Evolutionary conservation across 1,139 yeast genomes (phyloP).

Genomic region (Yarrowia galli): DNA sequence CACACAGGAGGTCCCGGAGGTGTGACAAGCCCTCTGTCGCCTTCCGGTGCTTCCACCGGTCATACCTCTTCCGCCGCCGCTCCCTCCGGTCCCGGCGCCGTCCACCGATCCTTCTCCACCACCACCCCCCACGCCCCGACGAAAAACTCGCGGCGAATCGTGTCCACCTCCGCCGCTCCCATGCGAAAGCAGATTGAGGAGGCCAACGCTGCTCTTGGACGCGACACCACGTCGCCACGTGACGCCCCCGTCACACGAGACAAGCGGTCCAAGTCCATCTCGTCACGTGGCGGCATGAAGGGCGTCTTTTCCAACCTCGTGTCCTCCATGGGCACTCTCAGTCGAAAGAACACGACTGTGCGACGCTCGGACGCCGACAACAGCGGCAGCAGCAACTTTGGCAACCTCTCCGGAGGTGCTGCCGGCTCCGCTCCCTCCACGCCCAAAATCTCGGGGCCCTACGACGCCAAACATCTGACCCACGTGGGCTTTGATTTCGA

Average conservation of each 20-base stretch:
- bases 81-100: not conserved
- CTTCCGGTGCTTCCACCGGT: too few species aligned
- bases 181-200: conserved; percentile 34
- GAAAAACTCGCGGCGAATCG: conserved; percentile 33
- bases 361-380: not conserved
- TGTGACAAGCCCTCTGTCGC: too few species aligned
- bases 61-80: too few species aligned
- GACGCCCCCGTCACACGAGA: not conserved
- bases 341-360: conserved; percentile 21
- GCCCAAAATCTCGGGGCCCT: conserved; percentile 84
- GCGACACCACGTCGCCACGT: not conserved
- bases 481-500: conserved; percentile 89
- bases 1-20: too few species aligned
- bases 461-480: conserved; percentile 87
- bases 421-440: conserved; percentile 53
- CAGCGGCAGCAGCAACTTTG: too few species aligned
- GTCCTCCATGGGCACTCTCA: conserved; percentile 53
- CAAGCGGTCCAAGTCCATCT: conserved; percentile 19
- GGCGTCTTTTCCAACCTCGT: conserved; percentile 61
- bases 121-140: conserved; percentile 8
- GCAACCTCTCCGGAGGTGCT: too few species aligned
- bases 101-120: conserved; percentile 25
- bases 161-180: conserved; percentile 28
- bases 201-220: conserved; percentile 25
- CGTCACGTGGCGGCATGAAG: conserved; percentile 45